Base-by-base conservation (phyloP, 495 filamentous ascomycete species). In the Xylaria nigripes region DNA sequence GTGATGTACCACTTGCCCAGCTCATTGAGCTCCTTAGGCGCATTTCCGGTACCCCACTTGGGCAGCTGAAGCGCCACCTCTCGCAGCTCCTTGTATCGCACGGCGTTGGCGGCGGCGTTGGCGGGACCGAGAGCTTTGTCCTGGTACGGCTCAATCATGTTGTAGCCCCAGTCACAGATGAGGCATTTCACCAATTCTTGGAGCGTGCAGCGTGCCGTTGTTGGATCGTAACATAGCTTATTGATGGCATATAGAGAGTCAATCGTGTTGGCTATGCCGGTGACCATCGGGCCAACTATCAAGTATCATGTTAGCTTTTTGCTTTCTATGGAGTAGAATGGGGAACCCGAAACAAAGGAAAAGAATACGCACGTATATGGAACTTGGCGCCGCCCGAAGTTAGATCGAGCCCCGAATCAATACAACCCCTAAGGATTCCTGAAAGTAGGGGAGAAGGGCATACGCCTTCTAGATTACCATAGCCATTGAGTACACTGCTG, bases 141-240 rank as follows among this genome's bases (percentile, higher is more conserved):
- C 15, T 62, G 48, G 48, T 24, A 62, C 16, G 56, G 56, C 52
- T 62, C 60, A 49, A 56, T 54, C 53, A 59, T 56, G 60, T 40
- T 54, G 40, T 34, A 44, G 18, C 56, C 60, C 53, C 56, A 59
- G 57, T 59, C 56, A 45, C 52, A 56, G 45, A 59, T 60, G 2
- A 55, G 38, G 16, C 53, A 55, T 29, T 27, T 40, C 19, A 55
- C 32, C 9, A 55, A 38, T 21, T 55, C 52, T 2, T 23, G 24
- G 2, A 55, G 38, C 0, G 53, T 49, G 21, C 34, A 40, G 36
- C 53, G 53, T 19, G 53, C 53, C 3, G 38, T 18, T 15, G 15
- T 18, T 1, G 38, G 19, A 36, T 55, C 53, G 36, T 29, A 55
- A 29, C 38, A 36, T 12, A 55, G 46, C 40, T 49, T 55, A 15